Evolutionary conservation across 2,329 filamentous ascomycete genomes (phyloP).

Genomic region (Tolypocladium tundrense): DNA sequence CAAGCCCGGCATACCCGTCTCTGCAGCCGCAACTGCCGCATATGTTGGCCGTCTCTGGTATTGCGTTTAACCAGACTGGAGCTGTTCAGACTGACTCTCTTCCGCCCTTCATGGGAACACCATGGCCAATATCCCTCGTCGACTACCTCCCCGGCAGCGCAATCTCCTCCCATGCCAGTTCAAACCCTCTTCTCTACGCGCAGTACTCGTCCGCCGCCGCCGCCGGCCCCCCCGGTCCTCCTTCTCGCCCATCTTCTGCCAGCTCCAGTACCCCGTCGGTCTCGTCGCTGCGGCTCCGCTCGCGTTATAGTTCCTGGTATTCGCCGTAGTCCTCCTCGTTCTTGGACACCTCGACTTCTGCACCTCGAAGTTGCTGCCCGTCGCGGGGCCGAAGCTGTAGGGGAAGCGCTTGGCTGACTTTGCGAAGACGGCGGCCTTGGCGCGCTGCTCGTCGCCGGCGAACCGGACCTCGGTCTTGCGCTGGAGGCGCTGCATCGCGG

Average conservation of each 20-base stretch:
- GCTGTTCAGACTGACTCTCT: slow-evolving; percentile 42
- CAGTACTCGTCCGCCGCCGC: neutral
- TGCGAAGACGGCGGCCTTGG: slow-evolving; percentile 20
- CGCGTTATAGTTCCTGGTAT: slow-evolving; percentile 19
- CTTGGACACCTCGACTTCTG: slow-evolving; percentile 30
- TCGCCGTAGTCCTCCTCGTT: slow-evolving; percentile 32
- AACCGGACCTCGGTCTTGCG: neutral
- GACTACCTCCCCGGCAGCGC: neutral
- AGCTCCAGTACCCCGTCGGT: slow-evolving; percentile 7
- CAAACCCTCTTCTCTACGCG: neutral
- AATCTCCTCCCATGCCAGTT: neutral
- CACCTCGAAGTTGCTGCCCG: slow-evolving; percentile 30
- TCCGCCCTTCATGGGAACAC: slow-evolving; percentile 25
- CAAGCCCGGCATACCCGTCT: neutral
- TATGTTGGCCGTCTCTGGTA: slow-evolving; percentile 24
- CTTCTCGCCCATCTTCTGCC: slow-evolving; percentile 3
- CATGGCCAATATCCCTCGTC: neutral
- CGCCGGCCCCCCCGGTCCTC: neutral
- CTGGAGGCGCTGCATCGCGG: neutral
- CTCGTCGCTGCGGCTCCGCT: neutral
- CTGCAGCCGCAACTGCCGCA: slow-evolving; percentile 1
- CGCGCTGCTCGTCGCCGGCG: slow-evolving; percentile 24
- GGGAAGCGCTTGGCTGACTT: slow-evolving; percentile 35
- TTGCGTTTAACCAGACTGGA: slow-evolving; percentile 36
- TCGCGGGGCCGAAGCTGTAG: slow-evolving; percentile 33